Conservation (phyloP, 2,329 filamentous ascomycete genomes). For the Pseudopithomyces chartarum region DNA sequence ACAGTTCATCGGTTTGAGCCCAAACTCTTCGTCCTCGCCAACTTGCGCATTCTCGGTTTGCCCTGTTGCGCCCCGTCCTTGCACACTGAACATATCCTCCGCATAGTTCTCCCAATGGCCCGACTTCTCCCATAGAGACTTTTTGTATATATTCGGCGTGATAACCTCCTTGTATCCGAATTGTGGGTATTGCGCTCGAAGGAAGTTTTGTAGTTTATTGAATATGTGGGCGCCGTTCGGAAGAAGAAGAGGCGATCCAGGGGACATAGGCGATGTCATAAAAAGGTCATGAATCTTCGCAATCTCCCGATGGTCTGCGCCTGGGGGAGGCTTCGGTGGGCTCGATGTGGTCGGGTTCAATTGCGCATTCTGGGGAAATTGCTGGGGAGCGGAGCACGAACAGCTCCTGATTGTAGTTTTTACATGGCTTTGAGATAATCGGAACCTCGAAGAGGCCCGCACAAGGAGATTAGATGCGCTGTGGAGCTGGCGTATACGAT, state of each 20-base stretch:
- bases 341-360: conserved; percentile 38
- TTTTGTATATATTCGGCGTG: conserved; percentile 90
- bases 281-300: conserved; percentile 72
- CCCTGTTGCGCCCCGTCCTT: conserved; percentile 55
- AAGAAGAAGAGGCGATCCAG: conserved; percentile 83
- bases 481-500: conserved; percentile 10
- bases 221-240: conserved; percentile 83
- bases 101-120: conserved; percentile 90
- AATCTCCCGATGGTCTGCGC: conserved; percentile 56
- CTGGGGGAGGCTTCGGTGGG: conserved; percentile 40
- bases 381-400: conserved; percentile 41
- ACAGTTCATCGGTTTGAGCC: conserved; percentile 92
- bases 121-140: conserved; percentile 81
- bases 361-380: conserved; percentile 26
- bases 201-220: conserved; percentile 79
- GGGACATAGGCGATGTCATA: conserved; percentile 77
- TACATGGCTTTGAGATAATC: conserved; percentile 11
- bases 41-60: conserved; percentile 50
- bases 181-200: conserved; percentile 80
- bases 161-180: conserved; percentile 90
- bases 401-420: conserved; percentile 28
- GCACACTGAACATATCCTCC: conserved; percentile 89
- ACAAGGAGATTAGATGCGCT: conserved; percentile 11
- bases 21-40: conserved; percentile 73
- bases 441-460: conserved; percentile 10